These are phyloP conservation scores for Penicillium flavigenum DNA, from an alignment of 495 filamentous ascomycete genomes.

Conservation along the genomic window DNA sequence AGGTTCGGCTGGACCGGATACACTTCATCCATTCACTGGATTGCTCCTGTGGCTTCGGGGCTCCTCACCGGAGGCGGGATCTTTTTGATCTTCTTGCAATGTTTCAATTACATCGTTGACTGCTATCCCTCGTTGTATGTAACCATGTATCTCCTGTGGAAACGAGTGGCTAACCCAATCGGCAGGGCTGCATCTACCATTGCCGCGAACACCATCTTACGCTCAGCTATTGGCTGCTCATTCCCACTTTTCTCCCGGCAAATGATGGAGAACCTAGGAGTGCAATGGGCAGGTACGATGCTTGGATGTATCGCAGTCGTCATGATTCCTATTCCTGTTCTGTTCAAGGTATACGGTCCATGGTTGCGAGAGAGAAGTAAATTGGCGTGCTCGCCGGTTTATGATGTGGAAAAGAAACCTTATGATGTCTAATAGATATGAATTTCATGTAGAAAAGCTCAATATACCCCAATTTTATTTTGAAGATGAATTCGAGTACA, in stretches of 20 bases:
- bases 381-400: constrained; percentile 22
- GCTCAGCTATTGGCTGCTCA: constrained; percentile 68
- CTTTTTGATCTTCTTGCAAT: constrained; percentile 33
- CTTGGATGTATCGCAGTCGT: constrained; percentile 69
- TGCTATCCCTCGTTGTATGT: constrained; percentile 60
- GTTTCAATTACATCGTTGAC: constrained; percentile 38
- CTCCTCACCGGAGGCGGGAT: constrained; percentile 32
- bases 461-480: constrained; percentile 8
- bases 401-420: constrained; percentile 10
- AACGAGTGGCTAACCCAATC: neutral
- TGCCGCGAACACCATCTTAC: constrained; percentile 81
- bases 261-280: constrained; percentile 74
- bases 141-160: constrained; percentile 15
- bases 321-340: constrained; percentile 68
- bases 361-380: constrained; percentile 33
- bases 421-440: constrained; percentile 11
- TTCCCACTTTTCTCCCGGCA: constrained; percentile 80
- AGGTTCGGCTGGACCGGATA: constrained; percentile 42
- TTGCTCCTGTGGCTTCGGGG: constrained; percentile 29
- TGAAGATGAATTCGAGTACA: neutral
- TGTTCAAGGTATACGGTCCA: constrained; percentile 34
- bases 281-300: constrained; percentile 74
- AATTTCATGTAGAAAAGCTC: neutral
- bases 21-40: constrained; percentile 32
- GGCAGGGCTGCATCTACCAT: constrained; percentile 74